Base-by-base conservation (phyloP, 805 yeast genomes). In the Lachancea cidri region DNA sequence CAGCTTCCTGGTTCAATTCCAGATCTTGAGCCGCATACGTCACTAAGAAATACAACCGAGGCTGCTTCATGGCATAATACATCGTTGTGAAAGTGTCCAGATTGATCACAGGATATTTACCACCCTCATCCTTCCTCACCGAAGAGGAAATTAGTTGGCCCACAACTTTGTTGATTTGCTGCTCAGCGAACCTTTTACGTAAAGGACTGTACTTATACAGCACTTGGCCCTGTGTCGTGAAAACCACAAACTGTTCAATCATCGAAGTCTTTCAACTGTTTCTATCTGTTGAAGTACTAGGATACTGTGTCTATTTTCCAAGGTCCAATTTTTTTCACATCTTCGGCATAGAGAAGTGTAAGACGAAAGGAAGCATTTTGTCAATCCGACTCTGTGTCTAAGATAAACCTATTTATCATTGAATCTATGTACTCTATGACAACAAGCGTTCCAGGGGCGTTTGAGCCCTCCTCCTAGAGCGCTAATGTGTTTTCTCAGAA, bases 1-100 rank as follows among this genome's bases (percentile, higher is more conserved):
- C 62, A 41, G 76, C 67, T 15, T 64, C 72, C 31, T 66, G 67
- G 25, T 70, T 65, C n/a, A 76, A 45, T 17, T 67, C 70, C 15
- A 71, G 60, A 30, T 52, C 70, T 66, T 40, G 67, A 52, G 41
- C 72, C 52, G 46, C 79, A 63, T 33, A 77, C 65, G 64, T 69
- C 64, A 29, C 71, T 60, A 45, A 68, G 39, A 54, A 59, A 36
- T 52, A 54, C 20, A 62, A 25, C 25, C 56, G 60, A 2, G 66
- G 66, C 33, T 57, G 59, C 36, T 55, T 60, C 15, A 52, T 71
- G 16, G 58, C 52, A 39, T 52, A 43, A 39, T 50, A 59, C 58
- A 57, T 52, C 7, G 54, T 35, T 19, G 53, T 36, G 11, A 44
- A 44, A 15, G 44, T 51, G 27, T 50, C 54, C 16, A 36, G 16